Percentiles rank a stretch among this genome's conserved stretches.
phyloP scores from a whole-genome alignment of 768 basidiomycete genomes.

The Sporobolomyces phaffii region DNA sequence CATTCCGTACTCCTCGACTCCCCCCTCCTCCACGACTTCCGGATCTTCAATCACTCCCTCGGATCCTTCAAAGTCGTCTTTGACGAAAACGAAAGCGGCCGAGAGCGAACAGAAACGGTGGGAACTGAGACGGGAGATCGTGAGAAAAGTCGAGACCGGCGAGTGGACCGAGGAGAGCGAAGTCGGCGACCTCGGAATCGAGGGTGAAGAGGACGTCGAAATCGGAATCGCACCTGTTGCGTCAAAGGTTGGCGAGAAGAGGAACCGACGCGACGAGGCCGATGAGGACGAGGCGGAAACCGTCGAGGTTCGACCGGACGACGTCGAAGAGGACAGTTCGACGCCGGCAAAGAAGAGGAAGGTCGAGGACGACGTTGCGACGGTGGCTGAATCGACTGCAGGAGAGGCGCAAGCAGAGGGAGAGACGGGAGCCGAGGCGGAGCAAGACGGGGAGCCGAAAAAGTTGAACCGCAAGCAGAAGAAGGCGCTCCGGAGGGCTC shows the following conservation, averaged over 20 bases:
- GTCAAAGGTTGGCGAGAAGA: conserved; percentile 44
- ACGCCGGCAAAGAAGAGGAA: conserved; percentile 13
- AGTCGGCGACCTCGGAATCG: conserved; percentile 45
- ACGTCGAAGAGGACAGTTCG: neutral
- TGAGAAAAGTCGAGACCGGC: conserved; percentile 58
- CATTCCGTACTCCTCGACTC: conserved; percentile 11
- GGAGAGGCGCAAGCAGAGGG: neutral
- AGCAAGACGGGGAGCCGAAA: neutral
- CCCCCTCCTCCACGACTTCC: conserved; percentile 53
- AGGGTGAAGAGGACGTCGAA: conserved; percentile 44
- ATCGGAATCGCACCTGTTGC: neutral
- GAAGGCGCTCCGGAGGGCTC: conserved; percentile 20
- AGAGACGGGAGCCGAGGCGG: neutral
- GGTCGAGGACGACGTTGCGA: neutral
- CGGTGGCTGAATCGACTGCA: neutral
- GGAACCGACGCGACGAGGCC: conserved; percentile 45
- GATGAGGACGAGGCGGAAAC: conserved; percentile 18
- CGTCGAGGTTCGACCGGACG: neutral
- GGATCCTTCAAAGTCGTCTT: neutral
- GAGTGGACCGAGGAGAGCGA: conserved; percentile 62
- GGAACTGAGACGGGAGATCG: conserved; percentile 56
- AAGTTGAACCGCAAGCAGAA: conserved; percentile 22
- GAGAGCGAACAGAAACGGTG: conserved; percentile 38
- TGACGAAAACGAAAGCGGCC: neutral
- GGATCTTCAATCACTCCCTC: conserved; percentile 29